Percentiles rank a stretch among this genome's conserved stretches.
Evolutionary conservation across 805 yeast species (phyloP).

Genomic region (Candida boleticola): DNA sequence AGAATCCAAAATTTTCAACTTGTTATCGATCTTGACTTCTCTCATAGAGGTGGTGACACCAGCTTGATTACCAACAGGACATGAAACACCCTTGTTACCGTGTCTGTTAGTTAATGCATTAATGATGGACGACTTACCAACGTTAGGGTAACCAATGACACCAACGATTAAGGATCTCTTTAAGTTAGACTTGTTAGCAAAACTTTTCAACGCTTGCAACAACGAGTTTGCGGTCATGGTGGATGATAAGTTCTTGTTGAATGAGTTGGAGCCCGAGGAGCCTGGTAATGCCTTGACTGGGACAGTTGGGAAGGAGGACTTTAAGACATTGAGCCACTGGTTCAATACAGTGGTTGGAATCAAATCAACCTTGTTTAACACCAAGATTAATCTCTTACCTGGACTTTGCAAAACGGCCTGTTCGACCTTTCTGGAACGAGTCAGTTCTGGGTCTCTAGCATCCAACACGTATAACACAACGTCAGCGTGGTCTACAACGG

Average conservation of each 20-base stretch:
- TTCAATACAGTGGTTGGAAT: slow-evolving; percentile 82
- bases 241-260: slow-evolving; percentile 71
- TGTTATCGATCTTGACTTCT: slow-evolving; percentile 88
- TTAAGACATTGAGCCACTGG: slow-evolving; percentile 79
- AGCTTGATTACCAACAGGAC: slow-evolving; percentile 97
- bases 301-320: slow-evolving; percentile 84
- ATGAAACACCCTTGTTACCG: slow-evolving; percentile 61
- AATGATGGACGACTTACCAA: slow-evolving; percentile 92
- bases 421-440: slow-evolving; percentile 89
- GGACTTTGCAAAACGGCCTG: slow-evolving; percentile 79
- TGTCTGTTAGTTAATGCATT: slow-evolving; percentile 84
- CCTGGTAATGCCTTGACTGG: slow-evolving; percentile 82
- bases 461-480: slow-evolving; percentile 91
- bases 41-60: slow-evolving; percentile 93
- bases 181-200: slow-evolving; percentile 77
- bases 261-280: slow-evolving; percentile 64
- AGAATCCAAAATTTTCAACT: slow-evolving; percentile 84
- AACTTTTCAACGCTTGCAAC: slow-evolving; percentile 78
- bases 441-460: slow-evolving; percentile 95
- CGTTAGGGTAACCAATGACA: slow-evolving; percentile 96
- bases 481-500: slow-evolving; percentile 90
- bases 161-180: slow-evolving; percentile 92
- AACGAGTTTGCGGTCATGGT: slow-evolving; percentile 70
- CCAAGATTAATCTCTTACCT: slow-evolving; percentile 78
- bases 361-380: slow-evolving; percentile 89